Evolutionary conservation across 345 rosid species (phyloP), one percentile per base, ranked within the genome.

Genomic region (Citrus cavaleriei): DNA sequence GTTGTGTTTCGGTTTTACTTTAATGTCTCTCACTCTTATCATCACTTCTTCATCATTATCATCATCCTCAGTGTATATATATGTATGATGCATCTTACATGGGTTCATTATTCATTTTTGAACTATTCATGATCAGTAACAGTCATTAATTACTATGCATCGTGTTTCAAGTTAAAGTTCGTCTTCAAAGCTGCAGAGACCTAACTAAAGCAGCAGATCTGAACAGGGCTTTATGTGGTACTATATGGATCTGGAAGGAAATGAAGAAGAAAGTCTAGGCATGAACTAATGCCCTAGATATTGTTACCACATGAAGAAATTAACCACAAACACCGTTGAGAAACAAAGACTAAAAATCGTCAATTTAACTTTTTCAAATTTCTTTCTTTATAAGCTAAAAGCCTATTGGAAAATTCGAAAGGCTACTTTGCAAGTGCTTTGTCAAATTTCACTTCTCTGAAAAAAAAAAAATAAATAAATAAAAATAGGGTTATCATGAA

Each of bases 11-110:
- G 28, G 62, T 59, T 67, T 68, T 74, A 12, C 74, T 72, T 74
- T 55, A 46, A 12, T 46, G 5, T 80, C 27, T 87, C 78, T 79
- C 86, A 85, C 81, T 88, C 72, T 85, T 85, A 87, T 91, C 91
- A 87, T 85, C 80, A 79, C 88, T 74, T 86, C 89, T 91, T 93
- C 92, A 91, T 91, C 75, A 83, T 86, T 81, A 80, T 77, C 51
- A 64, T 55, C 46, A 68, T 84, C 51, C 51, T 3, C 51, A 46
- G 18, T 46, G 51, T 12, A 3, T 46, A 13, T 3, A 13, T 13
- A 46, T 12, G 18, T 46, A 46, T 46, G 18, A 46, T 46, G 18
- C 4, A 46, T 46, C 51, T 46, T 51, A 18, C 22, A 51, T 51
- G 57, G 57, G 22, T 18, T 54, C 58, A 54, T 54, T 18, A 54